These are phyloP conservation scores for Alternaria conjuncta DNA, from an alignment of 2,329 filamentous ascomycete genomes.

Conservation along the genomic window DNA sequence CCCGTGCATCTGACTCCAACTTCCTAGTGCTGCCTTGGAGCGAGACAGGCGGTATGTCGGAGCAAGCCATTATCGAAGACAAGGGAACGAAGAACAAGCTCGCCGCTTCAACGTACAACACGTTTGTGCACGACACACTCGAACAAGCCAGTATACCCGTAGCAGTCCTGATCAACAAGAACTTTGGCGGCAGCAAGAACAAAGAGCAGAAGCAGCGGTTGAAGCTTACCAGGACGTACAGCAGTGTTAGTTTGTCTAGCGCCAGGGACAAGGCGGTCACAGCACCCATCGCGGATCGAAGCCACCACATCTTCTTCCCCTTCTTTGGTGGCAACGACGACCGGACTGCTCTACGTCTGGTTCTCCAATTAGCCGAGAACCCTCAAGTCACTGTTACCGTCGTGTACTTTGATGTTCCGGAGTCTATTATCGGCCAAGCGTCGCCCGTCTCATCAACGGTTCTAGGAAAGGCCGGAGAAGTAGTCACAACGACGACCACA, in stretches of 20 bases:
- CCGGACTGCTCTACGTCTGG: slow-evolving; percentile 76
- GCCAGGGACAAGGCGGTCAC: slow-evolving; percentile 63
- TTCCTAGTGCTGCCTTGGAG: slow-evolving; percentile 89
- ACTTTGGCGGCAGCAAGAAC: slow-evolving; percentile 61
- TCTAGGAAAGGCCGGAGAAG: slow-evolving; percentile 25
- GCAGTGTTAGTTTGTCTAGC: slow-evolving; percentile 57
- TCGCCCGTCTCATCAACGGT: slow-evolving; percentile 5
- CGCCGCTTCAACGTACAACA: slow-evolving; percentile 67
- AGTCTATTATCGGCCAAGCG: slow-evolving; percentile 21
- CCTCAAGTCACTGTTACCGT: slow-evolving; percentile 79
- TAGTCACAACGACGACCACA: slow-evolving; percentile 2
- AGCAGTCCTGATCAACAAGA: slow-evolving; percentile 80
- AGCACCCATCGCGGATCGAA: slow-evolving; percentile 67
- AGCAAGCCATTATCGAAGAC: slow-evolving; percentile 60
- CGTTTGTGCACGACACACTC: slow-evolving; percentile 75
- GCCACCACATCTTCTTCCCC: slow-evolving; percentile 84
- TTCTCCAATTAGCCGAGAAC: slow-evolving; percentile 83
- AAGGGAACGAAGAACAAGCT: slow-evolving; percentile 66
- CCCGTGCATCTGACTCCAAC: slow-evolving; percentile 66
- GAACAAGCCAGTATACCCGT: slow-evolving; percentile 69
- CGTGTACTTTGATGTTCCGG: slow-evolving; percentile 60
- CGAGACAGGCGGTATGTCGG: slow-evolving; percentile 76
- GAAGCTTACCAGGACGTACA: slow-evolving; percentile 37
- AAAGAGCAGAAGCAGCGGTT: slow-evolving; percentile 28
- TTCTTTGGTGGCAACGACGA: slow-evolving; percentile 89